Base-by-base conservation (phyloP, 164 flowering plant genomes). In the Magnolia kwangsiensis region DNA sequence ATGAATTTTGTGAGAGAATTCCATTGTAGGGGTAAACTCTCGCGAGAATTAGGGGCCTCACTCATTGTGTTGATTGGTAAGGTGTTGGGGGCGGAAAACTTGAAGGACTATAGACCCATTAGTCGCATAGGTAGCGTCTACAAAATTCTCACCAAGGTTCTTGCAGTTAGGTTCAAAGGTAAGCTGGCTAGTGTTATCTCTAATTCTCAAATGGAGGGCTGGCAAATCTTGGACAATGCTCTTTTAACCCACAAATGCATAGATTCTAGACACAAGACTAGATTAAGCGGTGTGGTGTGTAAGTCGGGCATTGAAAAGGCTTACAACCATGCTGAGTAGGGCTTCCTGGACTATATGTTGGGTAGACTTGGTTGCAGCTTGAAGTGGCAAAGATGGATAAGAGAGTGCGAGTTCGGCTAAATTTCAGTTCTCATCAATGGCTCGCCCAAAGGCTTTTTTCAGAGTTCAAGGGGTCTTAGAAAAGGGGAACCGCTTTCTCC, bases 301-400 rank as follows among this genome's bases (percentile, higher is more conserved):
- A 66, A 66, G 27, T 11, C 27, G 23, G 69, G 21, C 37, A 66
- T 66, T 23, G 69, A 66, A 66, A 66, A 66, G 23, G 69, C 69
- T 27, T 66, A 66, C 23, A 27, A 66, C 37, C 18, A 27, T 9
- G 69, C 21, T 21, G 45, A 66, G 0, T 18, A 2, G 65, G 65
- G 20, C 65, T 63, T 63, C 23, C 45, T 37, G 45, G 45, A 37
- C 45, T 0, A 37, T 37, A 37, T 37, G 7, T 37, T 37, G 45
- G 45, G 45, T 37, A 37, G 45, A 37, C 6, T 37, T 37, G 45
- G 45, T 37, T 37, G 45, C 7, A 0, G 45, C 45, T 37, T 37
- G 45, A 37, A 37, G 45, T 37, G 45, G 45, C 7, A 37, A 37
- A 37, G 45, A 5, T 3, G 45, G 45, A 37, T 37, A 37, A 37